Percentiles rank a stretch among this genome's conserved stretches.
These are phyloP conservation scores for Metarhizium sp. DNA, from an alignment of 2,329 filamentous ascomycete genomes.

Conservation along the genomic window DNA sequence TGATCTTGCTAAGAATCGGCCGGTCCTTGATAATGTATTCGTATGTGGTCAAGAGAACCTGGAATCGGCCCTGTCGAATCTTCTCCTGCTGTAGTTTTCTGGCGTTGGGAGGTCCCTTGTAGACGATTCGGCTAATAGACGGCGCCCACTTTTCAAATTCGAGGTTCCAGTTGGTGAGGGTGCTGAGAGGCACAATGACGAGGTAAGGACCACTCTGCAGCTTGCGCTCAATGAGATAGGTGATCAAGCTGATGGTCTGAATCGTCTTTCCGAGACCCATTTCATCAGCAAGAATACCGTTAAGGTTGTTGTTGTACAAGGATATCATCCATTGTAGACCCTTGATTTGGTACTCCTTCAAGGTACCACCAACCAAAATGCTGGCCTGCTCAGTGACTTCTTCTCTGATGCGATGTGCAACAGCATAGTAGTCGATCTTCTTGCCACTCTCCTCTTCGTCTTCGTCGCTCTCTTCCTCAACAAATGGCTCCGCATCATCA, in stretches of 20 bases:
- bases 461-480: conserved; percentile 58
- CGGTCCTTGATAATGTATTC: conserved; percentile 99
- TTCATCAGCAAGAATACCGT: conserved; percentile 96
- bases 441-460: conserved; percentile 60
- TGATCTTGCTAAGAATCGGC: conserved; percentile 91
- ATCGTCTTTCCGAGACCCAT: conserved; percentile 99
- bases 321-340: conserved; percentile 99
- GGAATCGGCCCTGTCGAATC: conserved; percentile 90
- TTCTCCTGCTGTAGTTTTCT: conserved; percentile 88
- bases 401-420: conserved; percentile 92
- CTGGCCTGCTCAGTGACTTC: conserved; percentile 73
- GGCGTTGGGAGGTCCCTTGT: conserved; percentile 86
- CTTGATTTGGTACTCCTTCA: conserved; percentile 98
- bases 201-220: conserved; percentile 84
- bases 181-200: conserved; percentile 94
- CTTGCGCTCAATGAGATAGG: conserved; percentile 94
- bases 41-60: conserved; percentile 93
- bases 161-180: conserved; percentile 95
- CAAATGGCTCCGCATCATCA: conserved; percentile 40
- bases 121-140: conserved; percentile 75
- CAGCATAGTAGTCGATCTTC: conserved; percentile 98
- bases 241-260: conserved; percentile 95
- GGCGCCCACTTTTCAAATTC: conserved; percentile 99
- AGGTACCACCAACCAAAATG: conserved; percentile 80
- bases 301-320: conserved; percentile 98